These are phyloP conservation scores for Asterochloris sp. DNA, from an alignment of 139 green algal genomes.

Conservation along the genomic window DNA sequence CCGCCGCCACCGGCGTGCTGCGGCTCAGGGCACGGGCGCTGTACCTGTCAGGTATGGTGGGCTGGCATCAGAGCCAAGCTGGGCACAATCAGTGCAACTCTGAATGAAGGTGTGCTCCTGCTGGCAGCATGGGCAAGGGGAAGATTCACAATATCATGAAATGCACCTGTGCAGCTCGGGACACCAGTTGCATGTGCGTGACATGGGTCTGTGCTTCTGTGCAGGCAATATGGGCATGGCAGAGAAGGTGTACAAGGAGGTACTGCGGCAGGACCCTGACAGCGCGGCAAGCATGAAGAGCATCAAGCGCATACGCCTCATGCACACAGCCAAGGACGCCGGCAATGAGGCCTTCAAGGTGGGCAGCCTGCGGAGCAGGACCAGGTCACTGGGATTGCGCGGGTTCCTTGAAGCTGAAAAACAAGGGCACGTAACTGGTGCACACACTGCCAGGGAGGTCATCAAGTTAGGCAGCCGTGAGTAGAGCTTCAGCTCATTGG, in stretches of 20 bases:
- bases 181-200: background rate
- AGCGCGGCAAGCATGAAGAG: slow-evolving; percentile 10
- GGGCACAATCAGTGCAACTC: no score
- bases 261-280: slow-evolving; percentile 38
- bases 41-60: slow-evolving; percentile 22
- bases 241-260: slow-evolving; percentile 30
- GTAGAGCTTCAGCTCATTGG: no score
- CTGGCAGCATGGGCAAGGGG: no score
- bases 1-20: slow-evolving; percentile 32
- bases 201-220: background rate
- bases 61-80: no score
- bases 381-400: background rate
- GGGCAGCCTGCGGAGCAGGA: no score
- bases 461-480: no score
- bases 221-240: slow-evolving; percentile 41
- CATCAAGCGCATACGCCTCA: slow-evolving; percentile 32
- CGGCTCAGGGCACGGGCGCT: slow-evolving; percentile 25
- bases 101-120: no score
- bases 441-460: no score
- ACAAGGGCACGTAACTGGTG: no score
- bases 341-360: slow-evolving; percentile 42
- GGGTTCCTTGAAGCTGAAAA: background rate
- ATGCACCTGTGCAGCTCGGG: background rate
- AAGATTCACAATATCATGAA: no score
- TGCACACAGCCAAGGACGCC: slow-evolving; percentile 34